A percentile compares a stretch with the other conserved stretches of the same genome.
phyloP scores from a whole-genome alignment of 306 rosid species.

The Cucumis melo region DNA sequence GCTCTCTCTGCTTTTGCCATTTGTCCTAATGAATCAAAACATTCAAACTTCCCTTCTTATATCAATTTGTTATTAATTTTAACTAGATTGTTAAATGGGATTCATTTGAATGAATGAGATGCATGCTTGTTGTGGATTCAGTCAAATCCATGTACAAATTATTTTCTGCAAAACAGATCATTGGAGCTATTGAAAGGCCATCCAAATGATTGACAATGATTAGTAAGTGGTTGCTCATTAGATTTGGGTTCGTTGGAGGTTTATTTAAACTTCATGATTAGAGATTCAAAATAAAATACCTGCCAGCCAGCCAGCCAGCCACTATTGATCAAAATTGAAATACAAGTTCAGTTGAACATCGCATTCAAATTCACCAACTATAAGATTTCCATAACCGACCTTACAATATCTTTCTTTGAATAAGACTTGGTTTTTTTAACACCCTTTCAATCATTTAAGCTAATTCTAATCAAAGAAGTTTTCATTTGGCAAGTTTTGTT shows the following conservation, averaged over 20 bases:
- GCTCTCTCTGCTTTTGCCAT: background rate
- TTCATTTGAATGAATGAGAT: background rate
- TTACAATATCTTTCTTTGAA: background rate
- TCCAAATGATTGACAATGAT: conserved; percentile 44
- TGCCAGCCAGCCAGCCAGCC: background rate
- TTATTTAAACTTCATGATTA: background rate
- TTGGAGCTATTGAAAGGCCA: background rate
- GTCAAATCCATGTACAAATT: background rate
- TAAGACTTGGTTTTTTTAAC: background rate
- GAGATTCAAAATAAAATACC: background rate
- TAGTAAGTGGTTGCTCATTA: conserved; percentile 18
- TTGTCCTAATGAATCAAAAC: background rate
- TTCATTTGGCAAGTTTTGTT: background rate
- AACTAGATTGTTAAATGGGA: no score
- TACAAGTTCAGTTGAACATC: conserved; percentile 2
- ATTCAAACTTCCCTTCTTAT: background rate
- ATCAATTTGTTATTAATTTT: background rate
- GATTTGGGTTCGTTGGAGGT: conserved; percentile 26
- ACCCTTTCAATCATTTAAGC: background rate
- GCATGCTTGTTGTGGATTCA: background rate
- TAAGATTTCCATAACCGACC: background rate
- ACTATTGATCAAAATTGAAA: background rate
- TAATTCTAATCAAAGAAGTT: background rate
- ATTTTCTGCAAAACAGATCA: background rate
- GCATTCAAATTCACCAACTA: conserved; percentile 9